phyloP scores from a whole-genome alignment of 192 early-diverging fungal species.

The Entophlyctis luteolus region DNA sequence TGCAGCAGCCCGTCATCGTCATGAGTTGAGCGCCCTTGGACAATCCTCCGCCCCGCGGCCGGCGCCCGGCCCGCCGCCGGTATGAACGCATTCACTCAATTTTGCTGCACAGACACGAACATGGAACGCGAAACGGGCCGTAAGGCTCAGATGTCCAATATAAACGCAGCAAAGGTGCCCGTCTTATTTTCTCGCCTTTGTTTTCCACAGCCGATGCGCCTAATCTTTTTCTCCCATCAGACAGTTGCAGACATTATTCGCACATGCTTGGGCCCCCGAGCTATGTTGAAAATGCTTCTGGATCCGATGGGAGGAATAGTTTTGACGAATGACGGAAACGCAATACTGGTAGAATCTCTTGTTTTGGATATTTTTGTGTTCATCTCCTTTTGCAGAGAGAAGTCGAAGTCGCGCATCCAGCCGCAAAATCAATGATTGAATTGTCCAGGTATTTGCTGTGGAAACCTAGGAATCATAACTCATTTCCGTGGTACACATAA shows the following conservation, averaged over 20 bases:
- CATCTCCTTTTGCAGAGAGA: constrained; percentile 58
- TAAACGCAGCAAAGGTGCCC: constrained; percentile 90
- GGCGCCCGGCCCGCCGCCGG: no score
- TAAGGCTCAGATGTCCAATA: constrained; percentile 97
- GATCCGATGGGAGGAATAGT: constrained; percentile 99
- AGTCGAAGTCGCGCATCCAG: constrained; percentile 98
- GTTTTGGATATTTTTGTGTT: background rate
- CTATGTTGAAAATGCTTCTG: constrained; percentile 99
- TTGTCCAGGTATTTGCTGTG: no score
- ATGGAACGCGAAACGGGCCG: constrained; percentile 89
- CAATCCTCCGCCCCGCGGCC: no score
- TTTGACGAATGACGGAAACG: constrained; percentile 97
- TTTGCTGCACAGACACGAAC: constrained; percentile 51
- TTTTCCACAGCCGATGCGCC: no score
- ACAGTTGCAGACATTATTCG: constrained; percentile 98
- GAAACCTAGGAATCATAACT: no score
- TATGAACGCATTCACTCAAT: no score
- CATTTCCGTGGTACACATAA: no score
- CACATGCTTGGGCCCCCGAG: constrained; percentile 94
- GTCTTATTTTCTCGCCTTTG: no score
- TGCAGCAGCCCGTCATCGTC: no score
- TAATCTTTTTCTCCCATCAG: constrained; percentile 47
- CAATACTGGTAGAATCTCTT: constrained; percentile 70
- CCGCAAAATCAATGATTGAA: constrained; percentile 99
- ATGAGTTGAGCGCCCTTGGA: no score